These are phyloP conservation scores for Linum tenue DNA, from an alignment of 345 rosid species.

Conservation along the genomic window DNA sequence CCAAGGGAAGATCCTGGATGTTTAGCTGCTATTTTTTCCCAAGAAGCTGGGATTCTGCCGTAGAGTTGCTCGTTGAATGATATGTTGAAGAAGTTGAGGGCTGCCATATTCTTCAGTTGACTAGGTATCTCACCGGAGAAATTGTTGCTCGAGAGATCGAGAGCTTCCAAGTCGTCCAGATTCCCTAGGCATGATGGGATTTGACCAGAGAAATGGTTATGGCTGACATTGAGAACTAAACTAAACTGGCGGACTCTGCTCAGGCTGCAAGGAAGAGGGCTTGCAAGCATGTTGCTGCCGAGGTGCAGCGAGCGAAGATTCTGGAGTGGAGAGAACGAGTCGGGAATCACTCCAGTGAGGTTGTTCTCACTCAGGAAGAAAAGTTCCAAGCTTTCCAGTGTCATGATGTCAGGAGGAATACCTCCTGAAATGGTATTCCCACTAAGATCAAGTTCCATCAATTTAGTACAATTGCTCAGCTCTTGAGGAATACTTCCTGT, in stretches of 20 bases:
- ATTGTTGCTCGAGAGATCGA: slow-evolving; percentile 35
- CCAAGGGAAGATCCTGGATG: slow-evolving; percentile 28
- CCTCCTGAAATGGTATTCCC: slow-evolving; percentile 24
- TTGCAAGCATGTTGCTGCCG: slow-evolving; percentile 27
- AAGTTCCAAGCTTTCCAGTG: slow-evolving; percentile 19
- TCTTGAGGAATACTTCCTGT: slow-evolving; percentile 28
- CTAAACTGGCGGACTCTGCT: slow-evolving; percentile 29
- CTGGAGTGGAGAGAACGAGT: slow-evolving; percentile 22
- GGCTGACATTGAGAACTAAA: slow-evolving; percentile 30
- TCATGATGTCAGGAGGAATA: slow-evolving; percentile 23
- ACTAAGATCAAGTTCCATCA: slow-evolving; percentile 28
- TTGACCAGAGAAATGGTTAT: slow-evolving; percentile 26
- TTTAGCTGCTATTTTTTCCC: slow-evolving; percentile 22
- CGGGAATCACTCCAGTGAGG: slow-evolving; percentile 28
- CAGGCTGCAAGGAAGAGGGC: slow-evolving; percentile 30
- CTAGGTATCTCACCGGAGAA: slow-evolving; percentile 25
- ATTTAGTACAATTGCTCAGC: slow-evolving; percentile 22
- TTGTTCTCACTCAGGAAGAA: slow-evolving; percentile 29
- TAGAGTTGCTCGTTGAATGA: slow-evolving; percentile 27
- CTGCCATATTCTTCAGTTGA: slow-evolving; percentile 26
- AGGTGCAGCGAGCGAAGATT: slow-evolving; percentile 29
- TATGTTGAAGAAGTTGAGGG: slow-evolving; percentile 26
- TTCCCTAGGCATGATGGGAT: slow-evolving; percentile 31
- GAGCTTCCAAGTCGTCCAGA: slow-evolving; percentile 26
- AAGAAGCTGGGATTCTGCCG: slow-evolving; percentile 22